Evolutionary conservation across 1,139 yeast species (phyloP).

Genomic region (Eremothecium gossypii): DNA sequence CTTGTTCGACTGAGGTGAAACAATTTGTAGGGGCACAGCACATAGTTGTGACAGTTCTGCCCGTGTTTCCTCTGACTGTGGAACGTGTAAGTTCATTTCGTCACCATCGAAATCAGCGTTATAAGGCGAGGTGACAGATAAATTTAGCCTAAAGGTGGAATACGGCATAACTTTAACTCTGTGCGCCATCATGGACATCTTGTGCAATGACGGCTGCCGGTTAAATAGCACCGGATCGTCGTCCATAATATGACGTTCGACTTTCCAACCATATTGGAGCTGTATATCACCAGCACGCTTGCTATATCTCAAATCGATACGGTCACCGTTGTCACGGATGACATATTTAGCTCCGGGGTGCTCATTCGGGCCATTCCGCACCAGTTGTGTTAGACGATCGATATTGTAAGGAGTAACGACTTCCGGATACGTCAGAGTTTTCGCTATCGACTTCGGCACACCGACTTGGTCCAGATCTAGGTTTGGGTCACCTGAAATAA

Average conservation of each 20-base stretch:
- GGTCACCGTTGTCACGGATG: constrained; percentile 96
- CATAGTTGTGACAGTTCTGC: constrained; percentile 92
- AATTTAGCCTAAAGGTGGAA: constrained; percentile 90
- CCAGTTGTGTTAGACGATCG: constrained; percentile 83
- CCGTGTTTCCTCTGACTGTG: constrained; percentile 96
- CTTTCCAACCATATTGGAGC: constrained; percentile 97
- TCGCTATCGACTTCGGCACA: constrained; percentile 93
- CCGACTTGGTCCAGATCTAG: constrained; percentile 97
- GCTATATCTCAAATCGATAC: constrained; percentile 93
- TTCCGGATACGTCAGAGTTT: constrained; percentile 93
- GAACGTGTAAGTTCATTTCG: constrained; percentile 99
- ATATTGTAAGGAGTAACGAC: constrained; percentile 96
- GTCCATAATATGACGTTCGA: constrained; percentile 96
- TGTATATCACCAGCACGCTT: constrained; percentile 98
- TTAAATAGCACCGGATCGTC: constrained; percentile 95
- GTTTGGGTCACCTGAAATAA: constrained; percentile 98
- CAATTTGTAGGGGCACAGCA: constrained; percentile 95
- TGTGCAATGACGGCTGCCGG: constrained; percentile 98
- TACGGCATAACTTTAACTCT: constrained; percentile 98
- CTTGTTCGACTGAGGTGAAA: constrained; percentile 95
- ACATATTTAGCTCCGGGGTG: constrained; percentile 99
- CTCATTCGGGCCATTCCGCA: constrained; percentile 96
- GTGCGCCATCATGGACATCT: constrained; percentile 99
- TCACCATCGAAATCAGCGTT: constrained; percentile 99
- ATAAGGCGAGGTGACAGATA: constrained; percentile 96